These are phyloP conservation scores for Pseudonectria buxi DNA, from an alignment of 2,329 filamentous ascomycete species.

Conservation along the genomic window DNA sequence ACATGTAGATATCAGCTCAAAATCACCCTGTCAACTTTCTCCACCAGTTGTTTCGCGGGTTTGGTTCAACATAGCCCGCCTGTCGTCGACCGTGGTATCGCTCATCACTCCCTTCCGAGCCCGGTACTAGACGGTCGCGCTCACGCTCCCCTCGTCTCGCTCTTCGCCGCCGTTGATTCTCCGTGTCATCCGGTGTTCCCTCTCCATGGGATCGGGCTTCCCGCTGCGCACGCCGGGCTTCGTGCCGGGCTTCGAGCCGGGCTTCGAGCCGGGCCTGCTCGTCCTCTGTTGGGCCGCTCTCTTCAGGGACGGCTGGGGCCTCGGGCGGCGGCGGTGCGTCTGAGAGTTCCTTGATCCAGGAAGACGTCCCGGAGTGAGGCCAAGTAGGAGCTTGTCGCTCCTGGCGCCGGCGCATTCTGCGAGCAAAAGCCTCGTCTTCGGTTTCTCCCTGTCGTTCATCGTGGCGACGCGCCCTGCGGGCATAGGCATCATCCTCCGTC, in stretches of 20 bases:
- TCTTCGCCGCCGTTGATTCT: constrained; percentile 38
- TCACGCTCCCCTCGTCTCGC: constrained; percentile 38
- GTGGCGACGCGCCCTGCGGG: constrained; percentile 32
- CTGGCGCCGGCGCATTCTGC: constrained; percentile 31
- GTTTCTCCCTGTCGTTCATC: constrained; percentile 29
- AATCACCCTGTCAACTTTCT: constrained; percentile 43
- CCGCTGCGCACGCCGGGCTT: constrained; percentile 40
- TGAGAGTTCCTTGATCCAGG: constrained; percentile 59
- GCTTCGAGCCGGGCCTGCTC: constrained; percentile 45
- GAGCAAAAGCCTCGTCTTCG: constrained; percentile 40
- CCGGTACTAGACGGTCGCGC: constrained; percentile 21
- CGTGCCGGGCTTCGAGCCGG: constrained; percentile 41
- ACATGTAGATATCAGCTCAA: constrained; percentile 1
- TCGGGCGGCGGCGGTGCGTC: constrained; percentile 54
- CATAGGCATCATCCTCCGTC: constrained; percentile 38
- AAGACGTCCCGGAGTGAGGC: constrained; percentile 58
- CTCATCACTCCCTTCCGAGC: constrained; percentile 40
- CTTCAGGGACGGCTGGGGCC: constrained; percentile 27
- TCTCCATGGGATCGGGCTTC: constrained; percentile 36
- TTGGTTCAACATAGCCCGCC: constrained; percentile 37
- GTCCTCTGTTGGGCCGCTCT: constrained; percentile 34
- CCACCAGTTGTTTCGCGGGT: constrained; percentile 54
- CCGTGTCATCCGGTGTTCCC: constrained; percentile 33
- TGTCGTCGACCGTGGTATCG: constrained; percentile 35
- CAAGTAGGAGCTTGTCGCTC: constrained; percentile 35